A percentile compares a stretch with the other conserved stretches of the same genome.
Evolutionary conservation across 2,329 filamentous ascomycete species (phyloP).

Genomic region (Trichoderma breve): DNA sequence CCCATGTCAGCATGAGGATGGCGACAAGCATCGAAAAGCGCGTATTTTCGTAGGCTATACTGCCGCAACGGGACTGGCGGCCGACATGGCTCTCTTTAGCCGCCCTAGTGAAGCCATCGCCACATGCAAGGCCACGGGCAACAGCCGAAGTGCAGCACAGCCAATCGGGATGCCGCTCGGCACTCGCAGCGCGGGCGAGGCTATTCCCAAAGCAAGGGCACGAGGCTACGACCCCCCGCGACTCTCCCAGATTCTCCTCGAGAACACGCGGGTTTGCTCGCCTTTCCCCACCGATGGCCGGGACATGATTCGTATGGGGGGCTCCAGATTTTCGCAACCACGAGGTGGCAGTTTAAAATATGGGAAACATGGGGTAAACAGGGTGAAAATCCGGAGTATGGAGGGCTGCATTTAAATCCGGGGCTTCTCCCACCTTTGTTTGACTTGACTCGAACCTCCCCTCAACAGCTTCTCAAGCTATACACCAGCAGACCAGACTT

Average conservation of each 20-base stretch:
- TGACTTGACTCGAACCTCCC: neutral
- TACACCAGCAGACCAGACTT: neutral
- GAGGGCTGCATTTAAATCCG: conserved; percentile 18
- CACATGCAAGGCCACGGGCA: neutral
- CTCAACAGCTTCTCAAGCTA: neutral
- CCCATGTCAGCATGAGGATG: neutral
- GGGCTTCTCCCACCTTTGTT: conserved; percentile 3
- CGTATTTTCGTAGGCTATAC: neutral
- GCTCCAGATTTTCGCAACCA: conserved; percentile 9
- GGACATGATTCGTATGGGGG: conserved; percentile 13
- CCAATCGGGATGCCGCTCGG: conserved; percentile 14
- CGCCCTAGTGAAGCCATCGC: neutral
- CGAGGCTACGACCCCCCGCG: conserved; percentile 22
- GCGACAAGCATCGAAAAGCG: neutral
- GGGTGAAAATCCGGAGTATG: conserved; percentile 1
- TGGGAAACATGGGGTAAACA: conserved; percentile 20
- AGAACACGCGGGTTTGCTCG: neutral
- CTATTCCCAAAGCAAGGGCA: conserved; percentile 14
- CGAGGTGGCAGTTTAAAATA: conserved; percentile 15
- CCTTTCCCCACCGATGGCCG: conserved; percentile 5
- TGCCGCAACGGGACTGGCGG: neutral
- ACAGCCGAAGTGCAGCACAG: neutral
- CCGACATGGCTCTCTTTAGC: conserved; percentile 1
- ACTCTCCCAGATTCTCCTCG: neutral
- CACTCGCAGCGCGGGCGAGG: neutral